Percentiles rank a stretch among this genome's conserved stretches.
phyloP scores from a whole-genome alignment of 2,329 filamentous ascomycete species.

The Arthrobotrys entomopaga region DNA sequence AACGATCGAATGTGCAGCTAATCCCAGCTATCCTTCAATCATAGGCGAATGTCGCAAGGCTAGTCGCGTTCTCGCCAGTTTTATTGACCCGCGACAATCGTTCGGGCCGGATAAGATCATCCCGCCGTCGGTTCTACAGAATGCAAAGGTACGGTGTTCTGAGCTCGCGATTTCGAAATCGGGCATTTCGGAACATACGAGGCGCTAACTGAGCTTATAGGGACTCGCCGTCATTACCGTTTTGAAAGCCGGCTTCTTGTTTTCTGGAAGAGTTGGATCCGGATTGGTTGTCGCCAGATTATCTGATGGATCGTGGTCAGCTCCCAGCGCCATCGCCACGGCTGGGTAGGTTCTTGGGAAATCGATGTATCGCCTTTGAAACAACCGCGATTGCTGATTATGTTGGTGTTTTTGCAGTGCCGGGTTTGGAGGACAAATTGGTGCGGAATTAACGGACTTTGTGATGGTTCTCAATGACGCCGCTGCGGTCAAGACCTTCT shows the following conservation, averaged over 20 bases:
- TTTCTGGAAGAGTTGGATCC: constrained; percentile 82
- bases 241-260: constrained; percentile 86
- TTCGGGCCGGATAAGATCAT: constrained; percentile 98
- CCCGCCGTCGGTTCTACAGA: constrained; percentile 85
- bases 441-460: constrained; percentile 89
- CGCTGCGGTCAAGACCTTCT: constrained; percentile 89
- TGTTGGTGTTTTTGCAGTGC: constrained; percentile 64
- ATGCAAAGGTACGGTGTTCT: constrained; percentile 77
- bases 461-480: constrained; percentile 98
- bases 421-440: constrained; percentile 85
- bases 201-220: constrained; percentile 60
- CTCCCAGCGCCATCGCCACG: constrained; percentile 81
- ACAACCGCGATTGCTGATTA: constrained; percentile 6
- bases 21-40: background rate
- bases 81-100: constrained; percentile 90
- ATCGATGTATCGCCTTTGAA: background rate
- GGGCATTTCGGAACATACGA: background rate
- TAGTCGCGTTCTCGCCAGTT: constrained; percentile 92
- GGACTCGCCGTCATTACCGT: constrained; percentile 87
- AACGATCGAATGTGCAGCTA: background rate
- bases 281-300: constrained; percentile 83
- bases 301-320: constrained; percentile 80
- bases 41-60: constrained; percentile 97
- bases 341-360: constrained; percentile 64
- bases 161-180: background rate